Evolutionary conservation across 306 rosid species (phyloP), one percentile per base, ranked within the genome.

Genomic region (Hippophae rhamnoides): DNA sequence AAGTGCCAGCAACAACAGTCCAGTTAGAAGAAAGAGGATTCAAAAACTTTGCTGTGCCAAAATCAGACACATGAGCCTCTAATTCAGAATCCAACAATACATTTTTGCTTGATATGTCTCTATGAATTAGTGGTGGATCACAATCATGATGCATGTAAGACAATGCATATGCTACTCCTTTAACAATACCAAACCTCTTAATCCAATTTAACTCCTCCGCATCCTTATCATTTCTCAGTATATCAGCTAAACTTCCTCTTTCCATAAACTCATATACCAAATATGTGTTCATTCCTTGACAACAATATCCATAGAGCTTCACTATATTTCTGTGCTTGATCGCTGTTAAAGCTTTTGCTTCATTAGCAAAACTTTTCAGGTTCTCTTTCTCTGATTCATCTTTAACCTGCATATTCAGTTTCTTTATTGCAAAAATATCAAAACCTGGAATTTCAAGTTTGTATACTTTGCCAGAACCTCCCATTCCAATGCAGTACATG

Each of bases 101-200:
- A 25, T 68, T 68, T 31, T 60, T 68, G 65, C 72, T 68, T 31
- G 52, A 42, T 41, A 57, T 58, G 60, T 58, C 72, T 52, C 62
- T 9, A 10, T 55, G 56, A 47, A 65, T 52, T n/a, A 64, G 43
- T 1, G 68, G 52, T 5, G 38, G 60, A 7, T 41, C 44, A 13
- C 54, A 45, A 56, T 54, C 61, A 31, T 65, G 62, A 38, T 65
- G 69, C 69, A 65, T 9, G 6, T 65, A 65, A 47, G 62, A 38
- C 13, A 65, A 8, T 31, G 69, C 69, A 55, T 59, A 46, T 1
- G 60, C 65, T 1, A 67, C 53, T 3, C 59, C 72, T 43, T 13
- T 58, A 5, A 67, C 41, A 9, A 67, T n/a, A 12, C 62, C 26
- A 46, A 58, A 45, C 59, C 72, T 67, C 38, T 23, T 67, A 1